A percentile compares a stretch with the other conserved stretches of the same genome.
These are phyloP conservation scores for Cryphonectria japonica DNA, from an alignment of 2,329 filamentous ascomycete species.

Conservation along the genomic window DNA sequence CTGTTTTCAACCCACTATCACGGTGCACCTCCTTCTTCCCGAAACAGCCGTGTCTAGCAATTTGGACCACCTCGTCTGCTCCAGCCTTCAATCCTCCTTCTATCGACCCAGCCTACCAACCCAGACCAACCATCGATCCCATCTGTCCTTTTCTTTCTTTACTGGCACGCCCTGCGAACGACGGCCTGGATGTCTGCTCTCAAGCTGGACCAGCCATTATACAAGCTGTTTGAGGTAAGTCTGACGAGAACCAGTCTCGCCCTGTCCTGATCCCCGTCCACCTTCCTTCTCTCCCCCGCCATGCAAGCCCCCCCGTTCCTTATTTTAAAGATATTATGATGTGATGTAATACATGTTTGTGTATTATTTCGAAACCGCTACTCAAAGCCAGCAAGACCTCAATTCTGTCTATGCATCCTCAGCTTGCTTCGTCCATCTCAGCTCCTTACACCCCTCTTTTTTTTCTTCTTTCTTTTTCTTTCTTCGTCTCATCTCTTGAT, in stretches of 20 bases:
- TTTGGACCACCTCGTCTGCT: constrained; percentile 37
- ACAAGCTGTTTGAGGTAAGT: constrained; percentile 65
- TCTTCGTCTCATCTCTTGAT: neutral
- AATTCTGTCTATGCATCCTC: no score
- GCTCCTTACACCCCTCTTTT: no score
- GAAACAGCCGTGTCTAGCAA: constrained; percentile 40
- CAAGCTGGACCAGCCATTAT: constrained; percentile 59
- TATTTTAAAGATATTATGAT: neutral
- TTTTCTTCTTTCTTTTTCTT: neutral
- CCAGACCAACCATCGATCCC: neutral
- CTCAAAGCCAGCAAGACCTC: no score
- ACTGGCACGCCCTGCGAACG: constrained; percentile 30
- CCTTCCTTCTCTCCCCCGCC: constrained; percentile 32
- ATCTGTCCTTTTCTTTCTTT: neutral
- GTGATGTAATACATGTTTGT: no score
- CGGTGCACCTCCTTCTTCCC: constrained; percentile 34
- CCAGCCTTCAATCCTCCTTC: constrained; percentile 21
- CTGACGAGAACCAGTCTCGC: constrained; percentile 35
- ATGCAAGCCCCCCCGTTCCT: constrained; percentile 26
- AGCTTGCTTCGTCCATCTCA: no score
- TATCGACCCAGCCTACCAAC: neutral
- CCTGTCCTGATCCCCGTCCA: neutral
- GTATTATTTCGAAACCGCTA: no score
- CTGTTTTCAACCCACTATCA: neutral
- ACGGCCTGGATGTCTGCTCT: constrained; percentile 61